Evolutionary conservation across 2,329 filamentous ascomycete species (phyloP).

Genomic region (Hysterium pulicare): DNA sequence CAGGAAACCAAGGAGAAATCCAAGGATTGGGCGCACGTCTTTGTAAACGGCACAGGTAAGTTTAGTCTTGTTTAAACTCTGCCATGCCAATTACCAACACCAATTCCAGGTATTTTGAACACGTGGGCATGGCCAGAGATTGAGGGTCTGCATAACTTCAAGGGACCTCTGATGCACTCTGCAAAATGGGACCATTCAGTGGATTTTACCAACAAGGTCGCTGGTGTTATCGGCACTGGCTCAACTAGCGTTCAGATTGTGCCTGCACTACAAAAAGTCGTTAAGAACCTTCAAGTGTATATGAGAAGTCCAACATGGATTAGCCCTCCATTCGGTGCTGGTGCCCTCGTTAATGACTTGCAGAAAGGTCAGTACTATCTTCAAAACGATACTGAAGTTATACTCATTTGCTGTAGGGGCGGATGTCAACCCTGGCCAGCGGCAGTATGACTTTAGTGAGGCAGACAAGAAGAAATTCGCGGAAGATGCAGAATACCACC

Average conservation of each 20-base stretch:
- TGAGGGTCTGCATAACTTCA: slow-evolving; percentile 40
- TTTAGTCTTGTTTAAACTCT: slow-evolving; percentile 51
- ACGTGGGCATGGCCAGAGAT: slow-evolving; percentile 46
- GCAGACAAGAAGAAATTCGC: slow-evolving; percentile 57
- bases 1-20: slow-evolving; percentile 29
- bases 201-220: slow-evolving; percentile 27
- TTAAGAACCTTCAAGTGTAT: slow-evolving; percentile 32
- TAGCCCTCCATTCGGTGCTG: slow-evolving; percentile 36
- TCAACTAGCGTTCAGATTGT: slow-evolving; percentile 36
- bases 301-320: slow-evolving; percentile 42
- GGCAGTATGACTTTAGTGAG: slow-evolving; percentile 45
- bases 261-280: slow-evolving; percentile 38
- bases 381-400: no score
- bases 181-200: slow-evolving; percentile 43
- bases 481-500: slow-evolving; percentile 53
- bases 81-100: slow-evolving; percentile 60
- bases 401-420: slow-evolving; percentile 11
- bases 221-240: slow-evolving; percentile 32
- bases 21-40: slow-evolving; percentile 37
- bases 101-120: slow-evolving; percentile 45
- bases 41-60: slow-evolving; percentile 44
- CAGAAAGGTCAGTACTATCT: slow-evolving; percentile 19
- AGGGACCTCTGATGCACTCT: slow-evolving; percentile 44
- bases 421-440: slow-evolving; percentile 39
- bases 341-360: slow-evolving; percentile 29